phyloP scores from a whole-genome alignment of 2,329 filamentous ascomycete genomes.

The Trichoderma atroviride region DNA sequence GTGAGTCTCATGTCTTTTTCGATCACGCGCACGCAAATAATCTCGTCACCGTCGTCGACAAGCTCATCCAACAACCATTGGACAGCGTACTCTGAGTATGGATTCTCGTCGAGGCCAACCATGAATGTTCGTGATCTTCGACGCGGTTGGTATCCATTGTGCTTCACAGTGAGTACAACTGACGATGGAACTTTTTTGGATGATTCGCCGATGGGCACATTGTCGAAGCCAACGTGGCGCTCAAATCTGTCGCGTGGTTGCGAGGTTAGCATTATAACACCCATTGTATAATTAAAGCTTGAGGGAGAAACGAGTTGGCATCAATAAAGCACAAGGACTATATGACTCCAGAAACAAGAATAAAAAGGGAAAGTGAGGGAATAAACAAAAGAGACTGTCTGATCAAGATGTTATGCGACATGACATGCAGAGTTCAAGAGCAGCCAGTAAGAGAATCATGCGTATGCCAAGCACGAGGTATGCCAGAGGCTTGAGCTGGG shows the following conservation, averaged over 20 bases:
- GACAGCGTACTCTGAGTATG: conserved; percentile 88
- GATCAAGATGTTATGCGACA: background rate
- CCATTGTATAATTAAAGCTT: conserved; percentile 21
- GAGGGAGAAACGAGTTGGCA: background rate
- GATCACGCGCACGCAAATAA: conserved; percentile 85
- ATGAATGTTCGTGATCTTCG: conserved; percentile 85
- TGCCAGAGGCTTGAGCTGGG: conserved; percentile 1
- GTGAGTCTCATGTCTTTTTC: conserved; percentile 78
- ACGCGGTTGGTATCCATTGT: conserved; percentile 80
- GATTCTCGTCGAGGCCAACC: conserved; percentile 86
- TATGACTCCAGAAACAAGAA: background rate
- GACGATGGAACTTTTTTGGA: conserved; percentile 63
- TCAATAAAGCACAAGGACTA: background rate
- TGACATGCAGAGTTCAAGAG: background rate
- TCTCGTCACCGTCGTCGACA: conserved; percentile 90
- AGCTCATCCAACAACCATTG: conserved; percentile 92
- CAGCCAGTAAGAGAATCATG: background rate
- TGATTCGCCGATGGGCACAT: conserved; percentile 59
- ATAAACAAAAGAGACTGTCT: background rate
- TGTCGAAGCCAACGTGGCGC: conserved; percentile 63
- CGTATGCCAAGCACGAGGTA: background rate
- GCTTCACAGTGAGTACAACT: conserved; percentile 81
- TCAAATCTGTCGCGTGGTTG: conserved; percentile 54
- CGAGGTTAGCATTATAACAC: conserved; percentile 51
- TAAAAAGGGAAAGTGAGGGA: background rate